A percentile compares a stretch with the other conserved stretches of the same genome.
Conservation (phyloP, 495 filamentous ascomycete genomes). For the Podospora anserina region DNA sequence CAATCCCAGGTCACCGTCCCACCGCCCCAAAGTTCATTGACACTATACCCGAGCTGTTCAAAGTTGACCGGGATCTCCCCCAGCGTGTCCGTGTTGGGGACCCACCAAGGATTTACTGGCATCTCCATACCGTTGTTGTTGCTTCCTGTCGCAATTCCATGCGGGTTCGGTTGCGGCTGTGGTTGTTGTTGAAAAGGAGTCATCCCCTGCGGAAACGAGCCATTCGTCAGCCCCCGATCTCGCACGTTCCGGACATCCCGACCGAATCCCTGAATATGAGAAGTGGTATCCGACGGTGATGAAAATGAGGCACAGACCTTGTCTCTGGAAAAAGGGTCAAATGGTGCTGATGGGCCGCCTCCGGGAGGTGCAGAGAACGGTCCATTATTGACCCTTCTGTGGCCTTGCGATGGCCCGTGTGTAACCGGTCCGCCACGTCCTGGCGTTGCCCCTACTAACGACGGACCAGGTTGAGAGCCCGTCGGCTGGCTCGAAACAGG, state of each 20-base stretch:
- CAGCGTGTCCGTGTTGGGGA: conserved; percentile 27
- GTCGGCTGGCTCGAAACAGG: conserved; percentile 26
- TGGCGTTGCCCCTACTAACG: neutral
- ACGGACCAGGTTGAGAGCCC: neutral
- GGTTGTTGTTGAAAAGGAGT: conserved; percentile 25
- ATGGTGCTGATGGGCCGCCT: conserved; percentile 1
- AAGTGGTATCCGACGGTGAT: neutral
- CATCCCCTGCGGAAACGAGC: conserved; percentile 20
- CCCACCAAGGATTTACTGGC: conserved; percentile 34
- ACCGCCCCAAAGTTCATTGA: conserved; percentile 37
- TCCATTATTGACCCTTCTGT: neutral
- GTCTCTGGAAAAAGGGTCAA: conserved; percentile 24
- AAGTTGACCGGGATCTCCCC: conserved; percentile 23
- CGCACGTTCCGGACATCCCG: neutral
- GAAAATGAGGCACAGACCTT: conserved; percentile 22
- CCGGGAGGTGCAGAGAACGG: neutral
- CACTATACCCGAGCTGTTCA: conserved; percentile 30
- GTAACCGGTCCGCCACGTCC: neutral
- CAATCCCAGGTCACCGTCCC: conserved; percentile 28
- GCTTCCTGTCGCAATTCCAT: neutral
- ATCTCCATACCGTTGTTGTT: conserved; percentile 21
- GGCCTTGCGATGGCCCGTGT: neutral
- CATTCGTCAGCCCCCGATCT: neutral
- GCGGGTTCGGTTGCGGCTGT: neutral
- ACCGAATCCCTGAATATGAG: neutral